Evolutionary conservation across 768 basidiomycete species (phyloP).

Genomic region (Sutorius australiensis): DNA sequence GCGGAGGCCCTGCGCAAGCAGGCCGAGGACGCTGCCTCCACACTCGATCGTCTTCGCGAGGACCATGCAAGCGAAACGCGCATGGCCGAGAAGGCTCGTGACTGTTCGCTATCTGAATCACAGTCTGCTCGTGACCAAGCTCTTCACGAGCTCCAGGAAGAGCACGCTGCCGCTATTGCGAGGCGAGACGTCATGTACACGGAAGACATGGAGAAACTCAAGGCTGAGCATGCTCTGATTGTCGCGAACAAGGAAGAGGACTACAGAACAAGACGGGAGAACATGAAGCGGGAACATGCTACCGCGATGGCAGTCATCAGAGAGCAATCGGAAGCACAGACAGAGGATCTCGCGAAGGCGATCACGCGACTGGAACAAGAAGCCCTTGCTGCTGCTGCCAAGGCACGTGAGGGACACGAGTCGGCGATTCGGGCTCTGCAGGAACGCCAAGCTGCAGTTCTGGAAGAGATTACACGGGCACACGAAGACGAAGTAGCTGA

Average conservation of each 20-base stretch:
- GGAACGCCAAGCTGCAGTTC: slow-evolving; percentile 51
- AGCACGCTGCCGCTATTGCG: slow-evolving; percentile 61
- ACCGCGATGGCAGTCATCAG: slow-evolving; percentile 28
- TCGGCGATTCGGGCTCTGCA: slow-evolving; percentile 43
- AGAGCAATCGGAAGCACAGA: slow-evolving; percentile 40
- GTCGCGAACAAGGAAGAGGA: slow-evolving; percentile 59
- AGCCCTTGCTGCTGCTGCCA: slow-evolving; percentile 35
- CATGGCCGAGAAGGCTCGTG: slow-evolving; percentile 69
- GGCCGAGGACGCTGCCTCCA: slow-evolving; percentile 54
- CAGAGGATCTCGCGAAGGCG: slow-evolving; percentile 60
- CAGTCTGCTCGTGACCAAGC: slow-evolving; percentile 61
- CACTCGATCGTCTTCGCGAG: slow-evolving; percentile 66
- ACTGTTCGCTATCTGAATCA: slow-evolving; percentile 72
- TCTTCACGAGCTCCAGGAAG: slow-evolving; percentile 66
- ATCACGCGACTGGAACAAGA: slow-evolving; percentile 49
- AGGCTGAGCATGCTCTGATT: slow-evolving; percentile 55
- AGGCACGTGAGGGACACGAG: slow-evolving; percentile 46
- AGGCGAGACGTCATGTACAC: slow-evolving; percentile 63
- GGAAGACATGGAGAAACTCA: slow-evolving; percentile 63
- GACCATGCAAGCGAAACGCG: slow-evolving; percentile 74
- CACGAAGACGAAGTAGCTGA: slow-evolving; percentile 54
- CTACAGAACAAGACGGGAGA: slow-evolving; percentile 38
- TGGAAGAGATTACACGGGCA: slow-evolving; percentile 52
- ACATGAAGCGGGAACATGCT: slow-evolving; percentile 35
- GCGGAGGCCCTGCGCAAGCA: slow-evolving; percentile 60